These are phyloP conservation scores for Coelastrella sp. DNA, from an alignment of 139 green algal species.

Conservation along the genomic window DNA sequence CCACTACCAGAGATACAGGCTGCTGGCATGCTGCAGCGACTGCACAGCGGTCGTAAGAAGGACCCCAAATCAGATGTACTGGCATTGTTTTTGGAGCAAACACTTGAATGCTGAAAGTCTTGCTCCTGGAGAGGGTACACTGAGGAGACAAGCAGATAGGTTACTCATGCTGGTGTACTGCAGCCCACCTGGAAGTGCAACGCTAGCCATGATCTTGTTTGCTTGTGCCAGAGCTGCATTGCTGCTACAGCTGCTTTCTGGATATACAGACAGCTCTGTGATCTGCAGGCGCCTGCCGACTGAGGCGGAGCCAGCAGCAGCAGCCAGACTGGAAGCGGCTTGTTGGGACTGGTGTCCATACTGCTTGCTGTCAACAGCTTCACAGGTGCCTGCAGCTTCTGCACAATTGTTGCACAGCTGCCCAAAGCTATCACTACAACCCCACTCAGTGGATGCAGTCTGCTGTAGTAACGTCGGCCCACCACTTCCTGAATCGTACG, in stretches of 20 bases:
- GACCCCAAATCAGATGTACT: no score
- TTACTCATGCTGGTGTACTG: neutral
- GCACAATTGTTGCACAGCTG: neutral
- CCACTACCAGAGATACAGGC: no score
- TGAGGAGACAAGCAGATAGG: no score
- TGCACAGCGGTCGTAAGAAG: no score
- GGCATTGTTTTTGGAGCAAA: neutral
- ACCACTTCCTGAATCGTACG: neutral
- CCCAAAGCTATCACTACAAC: neutral
- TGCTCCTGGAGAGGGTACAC: no score
- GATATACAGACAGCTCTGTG: slow-evolving; percentile 36
- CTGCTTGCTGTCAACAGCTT: neutral
- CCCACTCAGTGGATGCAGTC: neutral
- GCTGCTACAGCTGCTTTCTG: slow-evolving; percentile 4
- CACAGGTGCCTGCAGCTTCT: neutral
- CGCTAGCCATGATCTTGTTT: slow-evolving; percentile 45
- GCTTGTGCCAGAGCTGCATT: slow-evolving; percentile 37
- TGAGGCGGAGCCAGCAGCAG: neutral
- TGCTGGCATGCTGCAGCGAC: neutral
- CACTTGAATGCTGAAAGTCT: neutral
- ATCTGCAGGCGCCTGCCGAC: slow-evolving; percentile 14
- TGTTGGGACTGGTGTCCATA: neutral
- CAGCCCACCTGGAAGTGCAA: slow-evolving; percentile 45
- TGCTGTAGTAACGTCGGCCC: neutral
- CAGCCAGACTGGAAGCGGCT: neutral